These are phyloP conservation scores for Chlorella sorokiniana DNA, from an alignment of 139 green algal genomes.

Conservation along the genomic window DNA sequence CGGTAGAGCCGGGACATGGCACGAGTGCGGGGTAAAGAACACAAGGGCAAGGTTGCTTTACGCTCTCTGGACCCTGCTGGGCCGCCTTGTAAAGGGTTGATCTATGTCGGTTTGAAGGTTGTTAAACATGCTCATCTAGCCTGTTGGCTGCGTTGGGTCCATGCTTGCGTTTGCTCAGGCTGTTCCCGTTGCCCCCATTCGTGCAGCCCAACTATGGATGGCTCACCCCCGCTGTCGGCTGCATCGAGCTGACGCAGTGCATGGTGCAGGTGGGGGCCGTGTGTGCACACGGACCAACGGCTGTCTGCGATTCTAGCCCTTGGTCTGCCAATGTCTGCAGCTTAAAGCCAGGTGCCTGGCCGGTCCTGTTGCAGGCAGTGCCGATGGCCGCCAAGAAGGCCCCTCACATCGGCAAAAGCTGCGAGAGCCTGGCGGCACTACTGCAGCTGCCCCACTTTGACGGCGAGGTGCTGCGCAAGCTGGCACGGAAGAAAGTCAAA, in stretches of 20 bases:
- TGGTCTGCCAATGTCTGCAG: too few relatives aligned
- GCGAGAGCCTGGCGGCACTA: constrained; percentile 50
- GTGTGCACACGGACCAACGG: not conserved
- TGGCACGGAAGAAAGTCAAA: constrained; percentile 65
- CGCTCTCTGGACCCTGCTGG: too few relatives aligned
- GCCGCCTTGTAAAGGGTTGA: too few relatives aligned
- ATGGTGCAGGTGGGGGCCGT: constrained; percentile 66
- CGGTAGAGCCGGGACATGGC: too few relatives aligned
- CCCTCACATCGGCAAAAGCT: constrained; percentile 18
- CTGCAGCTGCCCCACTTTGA: constrained; percentile 84
- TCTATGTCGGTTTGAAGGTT: too few relatives aligned
- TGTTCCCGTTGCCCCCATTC: not conserved
- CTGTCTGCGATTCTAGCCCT: too few relatives aligned
- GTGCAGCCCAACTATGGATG: constrained; percentile 67
- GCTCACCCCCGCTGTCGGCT: constrained; percentile 73
- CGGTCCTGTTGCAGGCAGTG: constrained; percentile 38
- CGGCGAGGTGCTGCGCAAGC: constrained; percentile 64
- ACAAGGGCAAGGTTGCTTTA: too few relatives aligned
- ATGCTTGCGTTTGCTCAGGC: not conserved
- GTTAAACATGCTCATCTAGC: too few relatives aligned
- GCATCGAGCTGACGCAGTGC: constrained; percentile 88
- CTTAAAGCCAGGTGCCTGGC: too few relatives aligned
- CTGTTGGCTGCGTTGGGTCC: too few relatives aligned
- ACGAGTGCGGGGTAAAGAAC: too few relatives aligned
- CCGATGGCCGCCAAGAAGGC: constrained; percentile 25